These are phyloP conservation scores for Stagonosporopsis rhizophila DNA, from an alignment of 2,329 filamentous ascomycete genomes.

Conservation along the genomic window DNA sequence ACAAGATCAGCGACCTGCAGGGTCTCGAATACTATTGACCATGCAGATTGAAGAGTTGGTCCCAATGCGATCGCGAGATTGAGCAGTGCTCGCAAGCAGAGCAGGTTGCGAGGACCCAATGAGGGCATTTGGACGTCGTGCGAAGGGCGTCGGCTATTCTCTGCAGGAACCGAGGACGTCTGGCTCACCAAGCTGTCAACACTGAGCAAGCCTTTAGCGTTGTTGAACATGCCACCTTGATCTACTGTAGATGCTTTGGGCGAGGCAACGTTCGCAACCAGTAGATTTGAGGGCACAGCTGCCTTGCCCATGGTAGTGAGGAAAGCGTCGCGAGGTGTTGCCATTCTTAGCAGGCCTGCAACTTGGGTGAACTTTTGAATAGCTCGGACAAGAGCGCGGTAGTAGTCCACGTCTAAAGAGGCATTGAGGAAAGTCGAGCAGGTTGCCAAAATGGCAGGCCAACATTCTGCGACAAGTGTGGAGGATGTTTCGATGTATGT, in stretches of 20 bases:
- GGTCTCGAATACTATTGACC: constrained; percentile 90
- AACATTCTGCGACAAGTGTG: constrained; percentile 86
- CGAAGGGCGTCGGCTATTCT: constrained; percentile 67
- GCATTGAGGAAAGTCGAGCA: constrained; percentile 96
- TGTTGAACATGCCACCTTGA: constrained; percentile 67
- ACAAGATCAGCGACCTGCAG: constrained; percentile 92
- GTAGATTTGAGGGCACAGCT: constrained; percentile 80
- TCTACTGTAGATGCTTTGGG: constrained; percentile 57
- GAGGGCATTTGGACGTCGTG: constrained; percentile 57
- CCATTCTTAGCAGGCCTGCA: constrained; percentile 82
- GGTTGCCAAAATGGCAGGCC: constrained; percentile 92
- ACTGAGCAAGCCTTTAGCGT: constrained; percentile 74
- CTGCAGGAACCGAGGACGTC: constrained; percentile 58
- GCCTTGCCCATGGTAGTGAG: constrained; percentile 93
- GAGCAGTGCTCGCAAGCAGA: constrained; percentile 89
- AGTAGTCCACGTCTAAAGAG: constrained; percentile 90
- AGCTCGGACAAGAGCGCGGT: constrained; percentile 86
- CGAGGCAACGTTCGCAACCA: constrained; percentile 50
- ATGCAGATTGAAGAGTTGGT: constrained; percentile 82
- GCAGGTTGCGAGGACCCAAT: constrained; percentile 85
- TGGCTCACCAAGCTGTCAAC: constrained; percentile 73
- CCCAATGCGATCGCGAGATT: constrained; percentile 95
- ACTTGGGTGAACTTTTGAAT: constrained; percentile 97
- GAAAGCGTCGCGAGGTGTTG: constrained; percentile 90
- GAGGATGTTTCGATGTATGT: constrained; percentile 78